phyloP scores from a whole-genome alignment of 2,329 filamentous ascomycete genomes.

The Aspergillus ustus region DNA sequence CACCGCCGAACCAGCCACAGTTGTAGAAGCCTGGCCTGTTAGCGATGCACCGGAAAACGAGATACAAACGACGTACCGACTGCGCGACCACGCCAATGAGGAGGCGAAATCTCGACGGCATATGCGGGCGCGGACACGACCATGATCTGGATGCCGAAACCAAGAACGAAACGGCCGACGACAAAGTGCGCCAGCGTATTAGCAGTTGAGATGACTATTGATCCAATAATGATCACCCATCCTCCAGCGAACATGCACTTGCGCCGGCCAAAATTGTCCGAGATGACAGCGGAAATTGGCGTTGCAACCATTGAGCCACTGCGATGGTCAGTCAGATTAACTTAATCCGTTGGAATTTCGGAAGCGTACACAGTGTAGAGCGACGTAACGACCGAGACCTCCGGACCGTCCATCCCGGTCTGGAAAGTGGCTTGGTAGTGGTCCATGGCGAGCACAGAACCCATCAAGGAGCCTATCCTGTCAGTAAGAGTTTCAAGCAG shows the following conservation, averaged over 20 bases:
- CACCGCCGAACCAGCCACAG: slow-evolving; percentile 59
- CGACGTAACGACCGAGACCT: slow-evolving; percentile 49
- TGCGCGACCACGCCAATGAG: slow-evolving; percentile 55
- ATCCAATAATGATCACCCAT: slow-evolving; percentile 52
- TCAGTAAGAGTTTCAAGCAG: neutral
- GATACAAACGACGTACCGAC: neutral
- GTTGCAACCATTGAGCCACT: slow-evolving; percentile 47
- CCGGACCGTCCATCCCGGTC: slow-evolving; percentile 42
- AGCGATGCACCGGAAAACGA: neutral
- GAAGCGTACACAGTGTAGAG: slow-evolving; percentile 54
- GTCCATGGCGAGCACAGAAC: slow-evolving; percentile 35
- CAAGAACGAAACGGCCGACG: slow-evolving; percentile 54
- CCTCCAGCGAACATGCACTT: slow-evolving; percentile 53
- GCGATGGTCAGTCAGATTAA: neutral
- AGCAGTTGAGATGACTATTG: slow-evolving; percentile 49
- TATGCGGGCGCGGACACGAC: slow-evolving; percentile 56
- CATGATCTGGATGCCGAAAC: slow-evolving; percentile 54
- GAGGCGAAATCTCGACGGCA: slow-evolving; percentile 53
- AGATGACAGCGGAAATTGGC: slow-evolving; percentile 50
- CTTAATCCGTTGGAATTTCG: neutral
- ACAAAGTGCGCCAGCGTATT: slow-evolving; percentile 47
- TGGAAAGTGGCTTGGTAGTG: slow-evolving; percentile 46
- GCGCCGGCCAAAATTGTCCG: slow-evolving; percentile 52
- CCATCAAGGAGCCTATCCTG: slow-evolving; percentile 32
- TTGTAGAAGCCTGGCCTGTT: slow-evolving; percentile 52